These are phyloP conservation scores for Isochrysis galbana DNA, from an alignment of 78 protist genomes.

Conservation along the genomic window DNA sequence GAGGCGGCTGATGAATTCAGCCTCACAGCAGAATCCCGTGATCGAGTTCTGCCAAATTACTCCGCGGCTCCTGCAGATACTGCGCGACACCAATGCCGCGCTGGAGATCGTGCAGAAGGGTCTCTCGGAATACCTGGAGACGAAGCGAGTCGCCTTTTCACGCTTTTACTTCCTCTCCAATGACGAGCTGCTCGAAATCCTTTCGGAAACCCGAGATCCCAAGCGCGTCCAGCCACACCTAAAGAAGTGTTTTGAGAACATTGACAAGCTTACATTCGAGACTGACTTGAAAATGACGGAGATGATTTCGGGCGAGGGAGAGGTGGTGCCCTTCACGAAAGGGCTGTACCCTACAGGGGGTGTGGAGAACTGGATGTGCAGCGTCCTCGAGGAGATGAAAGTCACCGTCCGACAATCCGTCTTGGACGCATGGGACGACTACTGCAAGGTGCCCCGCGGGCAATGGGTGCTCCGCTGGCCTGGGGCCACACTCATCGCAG, in stretches of 20 bases:
- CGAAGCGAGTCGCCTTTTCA: constrained; percentile 80
- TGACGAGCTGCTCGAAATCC: constrained; percentile 86
- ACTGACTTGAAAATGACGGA: neutral
- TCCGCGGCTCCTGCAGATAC: neutral
- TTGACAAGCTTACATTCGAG: neutral
- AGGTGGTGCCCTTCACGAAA: constrained; percentile 33
- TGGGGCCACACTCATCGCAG: neutral
- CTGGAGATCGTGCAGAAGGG: constrained; percentile 81
- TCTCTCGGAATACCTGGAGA: constrained; percentile 78
- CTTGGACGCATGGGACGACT: neutral
- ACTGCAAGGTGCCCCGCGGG: neutral
- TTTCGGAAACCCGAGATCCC: constrained; percentile 63
- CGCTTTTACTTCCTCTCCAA: constrained; percentile 92
- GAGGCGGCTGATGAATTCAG: constrained; percentile 22
- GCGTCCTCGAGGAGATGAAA: neutral
- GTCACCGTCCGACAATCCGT: neutral
- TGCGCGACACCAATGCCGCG: neutral
- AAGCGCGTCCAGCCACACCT: constrained; percentile 57
- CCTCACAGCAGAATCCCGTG: constrained; percentile 40
- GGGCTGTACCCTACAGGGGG: neutral
- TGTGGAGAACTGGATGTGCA: constrained; percentile 45
- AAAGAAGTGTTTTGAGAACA: constrained; percentile 53
- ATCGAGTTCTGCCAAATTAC: constrained; percentile 46
- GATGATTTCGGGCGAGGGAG: constrained; percentile 53
- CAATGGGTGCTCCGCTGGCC: constrained; percentile 38